phyloP scores from a whole-genome alignment of 2,329 filamentous ascomycete genomes.

The Ophiosphaerella narmari region DNA sequence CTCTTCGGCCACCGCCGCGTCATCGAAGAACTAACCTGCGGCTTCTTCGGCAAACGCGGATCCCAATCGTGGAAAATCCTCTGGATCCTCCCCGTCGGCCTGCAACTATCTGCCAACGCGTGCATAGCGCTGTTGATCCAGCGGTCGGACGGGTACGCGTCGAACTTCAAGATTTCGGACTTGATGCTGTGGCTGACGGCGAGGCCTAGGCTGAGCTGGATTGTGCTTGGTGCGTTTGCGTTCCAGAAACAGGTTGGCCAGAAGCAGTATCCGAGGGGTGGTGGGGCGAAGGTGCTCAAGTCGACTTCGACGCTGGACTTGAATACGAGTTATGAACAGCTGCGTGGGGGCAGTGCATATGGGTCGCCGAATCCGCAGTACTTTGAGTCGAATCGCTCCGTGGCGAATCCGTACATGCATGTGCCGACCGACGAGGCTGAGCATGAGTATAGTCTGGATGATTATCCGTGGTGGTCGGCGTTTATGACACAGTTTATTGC shows the following conservation, averaged over 20 bases:
- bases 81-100: slow-evolving; percentile 10
- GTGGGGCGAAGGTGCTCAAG: not conserved
- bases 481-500: slow-evolving; percentile 15
- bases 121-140: slow-evolving; percentile 9
- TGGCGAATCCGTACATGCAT: not conserved
- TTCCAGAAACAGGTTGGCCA: not conserved
- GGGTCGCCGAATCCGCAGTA: not conserved
- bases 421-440: not conserved
- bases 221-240: slow-evolving; percentile 10
- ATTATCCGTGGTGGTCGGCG: slow-evolving; percentile 13
- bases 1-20: slow-evolving; percentile 11
- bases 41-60: slow-evolving; percentile 5
- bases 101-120: slow-evolving; percentile 13
- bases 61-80: slow-evolving; percentile 7
- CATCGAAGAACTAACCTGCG: slow-evolving; percentile 10
- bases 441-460: not conserved
- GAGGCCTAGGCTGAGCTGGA: slow-evolving; percentile 9
- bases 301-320: not conserved
- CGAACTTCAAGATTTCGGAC: slow-evolving; percentile 9
- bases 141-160: slow-evolving; percentile 4
- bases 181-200: slow-evolving; percentile 14
- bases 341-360: not conserved
- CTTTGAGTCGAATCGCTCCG: not conserved
- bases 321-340: not conserved
- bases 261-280: not conserved